Percentiles rank a stretch among this genome's conserved stretches.
These are phyloP conservation scores for Saccharum spontaneum DNA, from an alignment of 176 grass and related monocot genomes.

Conservation along the genomic window DNA sequence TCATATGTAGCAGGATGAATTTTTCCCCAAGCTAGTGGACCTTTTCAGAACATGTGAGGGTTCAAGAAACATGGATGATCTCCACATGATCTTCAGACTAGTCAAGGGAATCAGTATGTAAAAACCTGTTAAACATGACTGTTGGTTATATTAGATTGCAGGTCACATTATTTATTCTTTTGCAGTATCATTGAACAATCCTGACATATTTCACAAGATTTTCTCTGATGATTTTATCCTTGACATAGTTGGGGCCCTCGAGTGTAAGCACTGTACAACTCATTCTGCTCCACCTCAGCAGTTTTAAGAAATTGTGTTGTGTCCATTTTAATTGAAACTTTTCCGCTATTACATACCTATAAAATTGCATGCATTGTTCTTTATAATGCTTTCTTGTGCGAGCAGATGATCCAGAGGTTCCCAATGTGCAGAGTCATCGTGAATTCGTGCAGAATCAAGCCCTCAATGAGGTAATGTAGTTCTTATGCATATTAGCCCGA, in stretches of 20 bases:
- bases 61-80: slow-evolving; percentile 57
- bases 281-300: slow-evolving; percentile 25
- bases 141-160: slow-evolving; percentile 13
- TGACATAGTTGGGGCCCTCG: slow-evolving; percentile 81
- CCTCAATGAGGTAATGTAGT: slow-evolving; percentile 76
- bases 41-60: slow-evolving; percentile 78
- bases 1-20: slow-evolving; percentile 54
- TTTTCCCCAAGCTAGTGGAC: slow-evolving; percentile 77
- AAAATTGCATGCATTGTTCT: slow-evolving; percentile 7
- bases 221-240: slow-evolving; percentile 80
- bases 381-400: slow-evolving; percentile 19
- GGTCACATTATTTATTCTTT: slow-evolving; percentile 47
- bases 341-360: slow-evolving; percentile 17
- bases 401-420: slow-evolving; percentile 77
- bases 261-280: slow-evolving; percentile 63
- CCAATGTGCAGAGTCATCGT: slow-evolving; percentile 60
- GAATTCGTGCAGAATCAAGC: slow-evolving; percentile 65
- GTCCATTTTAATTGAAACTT: slow-evolving; percentile 20
- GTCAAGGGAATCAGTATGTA: slow-evolving; percentile 83
- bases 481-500: slow-evolving; percentile 23
- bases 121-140: slow-evolving; percentile 34
- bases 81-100: slow-evolving; percentile 85
- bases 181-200: slow-evolving; percentile 80
- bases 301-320: slow-evolving; percentile 22
- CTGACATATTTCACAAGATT: slow-evolving; percentile 69